Evolutionary conservation across 2,329 filamentous ascomycete genomes (phyloP), one percentile per base, ranked within the genome.

Genomic region (Fusarium compactum): DNA sequence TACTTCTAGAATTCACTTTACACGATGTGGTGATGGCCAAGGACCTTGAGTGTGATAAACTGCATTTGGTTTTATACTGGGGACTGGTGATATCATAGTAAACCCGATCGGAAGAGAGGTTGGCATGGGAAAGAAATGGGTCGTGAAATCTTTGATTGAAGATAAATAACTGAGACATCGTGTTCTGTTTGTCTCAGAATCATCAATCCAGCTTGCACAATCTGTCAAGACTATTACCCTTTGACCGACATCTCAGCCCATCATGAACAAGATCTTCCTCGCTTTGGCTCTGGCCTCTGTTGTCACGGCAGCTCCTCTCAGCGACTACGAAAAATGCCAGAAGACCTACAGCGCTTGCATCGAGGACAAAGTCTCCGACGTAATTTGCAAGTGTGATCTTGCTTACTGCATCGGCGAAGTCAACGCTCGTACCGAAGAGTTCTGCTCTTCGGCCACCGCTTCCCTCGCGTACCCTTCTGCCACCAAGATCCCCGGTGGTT

Each of bases 401-500:
- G 30, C 52, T 8, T 22, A 41, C 10, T 55, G 52, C 22, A 11
- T 55, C 22, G 52, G 52, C 4, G 52, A 55, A 25, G 52, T 46
- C 22, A 55, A 43, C 14, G 52, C 25, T 6, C 52, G 63, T 25
- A 25, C 56, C 46, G 41, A 55, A 38, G 50, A 69, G 44, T n/a
- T 57, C 52, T 55, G 52, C 18, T 24, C 52, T 20, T 55, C 30
- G 45, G 66, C 27, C 16, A 65, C 22, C 54, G 66, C 30, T 41
- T 64, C 44, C 45, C 66, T 45, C 8, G 40, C 25, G 7, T 24
- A 47, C 53, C 65, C 2, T 50, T 65, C 20, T 27, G 45, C 12
- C 56, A 67, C 34, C 50, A 62, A 4, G 40, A 65, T 65, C 2
- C 69, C 67, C 4, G 60, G 59, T 10, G 68, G 57, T 4, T 65